Percentiles rank a stretch among this genome's conserved stretches.
Evolutionary conservation across 495 filamentous ascomycete species (phyloP).

Genomic region (Aspergillus cavernicola): DNA sequence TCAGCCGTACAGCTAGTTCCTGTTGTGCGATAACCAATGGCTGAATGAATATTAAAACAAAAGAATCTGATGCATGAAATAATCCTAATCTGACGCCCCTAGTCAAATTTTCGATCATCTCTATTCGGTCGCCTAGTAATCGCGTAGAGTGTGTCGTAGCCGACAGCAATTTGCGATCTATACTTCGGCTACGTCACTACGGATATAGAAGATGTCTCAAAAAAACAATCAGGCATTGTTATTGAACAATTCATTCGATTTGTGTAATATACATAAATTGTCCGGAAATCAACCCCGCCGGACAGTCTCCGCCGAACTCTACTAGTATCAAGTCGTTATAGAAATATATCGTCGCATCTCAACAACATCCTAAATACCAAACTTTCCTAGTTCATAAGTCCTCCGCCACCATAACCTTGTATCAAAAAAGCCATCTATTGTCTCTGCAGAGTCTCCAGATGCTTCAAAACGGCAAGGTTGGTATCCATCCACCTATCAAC

Average conservation of each 20-base stretch:
- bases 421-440: constrained; percentile 23
- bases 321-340: too few relatives aligned
- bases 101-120: background rate
- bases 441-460: constrained; percentile 64
- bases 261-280: background rate
- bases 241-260: background rate
- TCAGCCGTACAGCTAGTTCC: constrained; percentile 37
- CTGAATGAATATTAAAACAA: constrained; percentile 44
- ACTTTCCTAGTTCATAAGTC: background rate
- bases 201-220: too few relatives aligned
- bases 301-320: background rate
- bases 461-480: constrained; percentile 73
- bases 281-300: background rate
- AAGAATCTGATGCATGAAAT: constrained; percentile 29
- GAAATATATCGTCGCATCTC: too few relatives aligned
- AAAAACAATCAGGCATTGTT: too few relatives aligned
- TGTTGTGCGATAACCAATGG: constrained; percentile 31
- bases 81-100: constrained; percentile 4
- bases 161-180: too few relatives aligned
- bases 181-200: too few relatives aligned
- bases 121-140: too few relatives aligned
- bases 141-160: too few relatives aligned
- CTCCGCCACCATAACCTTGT: too few relatives aligned
- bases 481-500: constrained; percentile 91
- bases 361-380: background rate